Evolutionary conservation across 2,329 filamentous ascomycete genomes (phyloP).

Genomic region (Colletotrichum paranaense): DNA sequence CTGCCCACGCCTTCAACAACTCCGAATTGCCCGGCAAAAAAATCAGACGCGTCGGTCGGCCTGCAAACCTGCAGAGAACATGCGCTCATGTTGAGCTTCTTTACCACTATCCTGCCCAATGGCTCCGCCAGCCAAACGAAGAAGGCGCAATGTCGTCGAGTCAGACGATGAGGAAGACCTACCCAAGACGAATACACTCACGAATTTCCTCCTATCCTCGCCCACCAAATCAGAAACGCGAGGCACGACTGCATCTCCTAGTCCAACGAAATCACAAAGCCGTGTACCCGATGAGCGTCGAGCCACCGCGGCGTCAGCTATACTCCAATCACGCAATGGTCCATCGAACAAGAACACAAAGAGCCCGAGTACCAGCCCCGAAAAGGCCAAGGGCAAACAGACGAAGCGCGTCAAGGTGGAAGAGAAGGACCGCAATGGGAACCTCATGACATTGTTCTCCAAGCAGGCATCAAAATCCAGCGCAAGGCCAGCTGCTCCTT

Average conservation of each 20-base stretch:
- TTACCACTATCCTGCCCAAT: slow-evolving; percentile 48
- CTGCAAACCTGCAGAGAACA: slow-evolving; percentile 18
- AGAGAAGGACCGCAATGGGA: slow-evolving; percentile 65
- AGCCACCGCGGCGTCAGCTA: slow-evolving; percentile 31
- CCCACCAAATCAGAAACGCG: slow-evolving; percentile 52
- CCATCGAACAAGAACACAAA: slow-evolving; percentile 42
- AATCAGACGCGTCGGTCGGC: neutral
- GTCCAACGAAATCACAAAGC: slow-evolving; percentile 48
- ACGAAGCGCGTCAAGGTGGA: slow-evolving; percentile 49
- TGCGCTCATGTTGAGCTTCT: slow-evolving; percentile 29
- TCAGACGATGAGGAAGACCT: slow-evolving; percentile 61
- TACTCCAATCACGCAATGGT: slow-evolving; percentile 39
- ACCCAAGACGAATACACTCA: slow-evolving; percentile 57
- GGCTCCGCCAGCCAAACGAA: slow-evolving; percentile 69
- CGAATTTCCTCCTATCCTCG: slow-evolving; percentile 65
- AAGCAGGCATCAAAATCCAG: slow-evolving; percentile 65
- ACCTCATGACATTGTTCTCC: slow-evolving; percentile 70
- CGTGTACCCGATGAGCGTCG: neutral
- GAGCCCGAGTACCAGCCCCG: slow-evolving; percentile 58
- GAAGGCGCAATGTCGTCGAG: slow-evolving; percentile 66
- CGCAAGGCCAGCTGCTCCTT: slow-evolving; percentile 19
- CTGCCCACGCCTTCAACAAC: neutral
- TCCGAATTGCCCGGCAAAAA: slow-evolving; percentile 4
- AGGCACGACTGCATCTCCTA: slow-evolving; percentile 52
- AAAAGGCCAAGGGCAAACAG: slow-evolving; percentile 56